Percentiles rank a stretch among this genome's conserved stretches.
These are phyloP conservation scores for Corinectria fuckeliana DNA, from an alignment of 2,329 filamentous ascomycete species.

Conservation along the genomic window DNA sequence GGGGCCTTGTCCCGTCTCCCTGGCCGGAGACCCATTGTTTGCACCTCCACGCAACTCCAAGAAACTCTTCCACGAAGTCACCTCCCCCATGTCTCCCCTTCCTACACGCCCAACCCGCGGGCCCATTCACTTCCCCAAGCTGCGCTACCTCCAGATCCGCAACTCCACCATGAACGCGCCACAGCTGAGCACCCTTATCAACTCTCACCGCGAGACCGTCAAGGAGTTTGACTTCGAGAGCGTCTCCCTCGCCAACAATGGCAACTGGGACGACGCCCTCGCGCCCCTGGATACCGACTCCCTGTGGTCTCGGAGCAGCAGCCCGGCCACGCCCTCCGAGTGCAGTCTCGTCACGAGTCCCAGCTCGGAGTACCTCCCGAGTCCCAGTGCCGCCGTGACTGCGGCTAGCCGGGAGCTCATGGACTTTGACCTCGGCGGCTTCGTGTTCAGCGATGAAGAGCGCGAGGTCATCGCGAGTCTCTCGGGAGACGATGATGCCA, in stretches of 20 bases:
- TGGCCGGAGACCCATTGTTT: conserved; percentile 75
- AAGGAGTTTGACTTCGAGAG: conserved; percentile 83
- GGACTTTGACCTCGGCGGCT: conserved; percentile 47
- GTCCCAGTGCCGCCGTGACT: conserved; percentile 60
- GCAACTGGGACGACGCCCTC: conserved; percentile 84
- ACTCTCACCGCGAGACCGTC: conserved; percentile 70
- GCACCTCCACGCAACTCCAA: conserved; percentile 58
- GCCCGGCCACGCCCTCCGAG: conserved; percentile 37
- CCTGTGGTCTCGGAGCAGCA: conserved; percentile 46
- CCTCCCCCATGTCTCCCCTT: conserved; percentile 68
- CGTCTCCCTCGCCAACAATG: conserved; percentile 69
- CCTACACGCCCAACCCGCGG: conserved; percentile 58
- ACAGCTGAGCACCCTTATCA: conserved; percentile 74
- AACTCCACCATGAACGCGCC: conserved; percentile 75
- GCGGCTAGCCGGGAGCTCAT: conserved; percentile 59
- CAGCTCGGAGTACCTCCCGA: conserved; percentile 49
- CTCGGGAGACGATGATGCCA: conserved; percentile 19
- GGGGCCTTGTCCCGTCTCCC: conserved; percentile 75
- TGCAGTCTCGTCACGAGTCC: conserved; percentile 44
- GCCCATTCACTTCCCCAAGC: conserved; percentile 69
- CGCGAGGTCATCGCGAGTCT: conserved; percentile 41
- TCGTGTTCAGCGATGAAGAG: conserved; percentile 46
- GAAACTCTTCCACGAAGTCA: conserved; percentile 70
- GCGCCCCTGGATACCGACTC: conserved; percentile 64
- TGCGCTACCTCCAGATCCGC: conserved; percentile 73